Base-by-base conservation (phyloP, 352 stramenopile genomes). In the Elongisporangium prolatum region DNA sequence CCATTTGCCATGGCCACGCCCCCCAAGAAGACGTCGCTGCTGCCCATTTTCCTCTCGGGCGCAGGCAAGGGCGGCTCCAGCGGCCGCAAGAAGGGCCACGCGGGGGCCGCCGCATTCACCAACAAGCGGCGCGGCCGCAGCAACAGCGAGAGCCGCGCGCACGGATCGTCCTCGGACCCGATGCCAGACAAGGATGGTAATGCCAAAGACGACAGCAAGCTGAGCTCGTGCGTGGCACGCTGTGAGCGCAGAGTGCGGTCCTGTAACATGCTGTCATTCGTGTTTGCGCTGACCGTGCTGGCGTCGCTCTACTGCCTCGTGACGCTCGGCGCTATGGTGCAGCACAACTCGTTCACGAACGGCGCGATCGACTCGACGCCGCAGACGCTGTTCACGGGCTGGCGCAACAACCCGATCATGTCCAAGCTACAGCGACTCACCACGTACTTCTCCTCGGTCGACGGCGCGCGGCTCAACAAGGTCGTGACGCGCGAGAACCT, bases 271-370 rank as follows among this genome's bases (percentile, higher is more conserved):
- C 62, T 82, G 1, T 64, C 72, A 11, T 75, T 84, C 38, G 65
- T 70, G 38, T 69, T 75, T 49, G 34, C 34, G 11, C 34, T 44
- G 34, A 44, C 34, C 34, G 34, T 44, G 34, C 57, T 70, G 21
- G 57, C 70, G 38, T 84, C 71, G 56, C 68, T 88, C 56, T 60
- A 75, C 28, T 88, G 77, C 52, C 73, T 88, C 18, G 65, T 71
- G 57, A 77, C 65, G 25, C 57, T 88, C 13, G 71, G 71, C 18
- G 61, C 60, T 11, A 71, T 86, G 63, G 74, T 86, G 44, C 71
- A 83, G 65, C 63, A 75, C 38, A 66, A 67, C 16, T 60, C 57
- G 18, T 59, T 86, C 21, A 67, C 71, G 8, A 84, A 86, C 48
- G 78, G 78, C 48, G 59, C 71, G 28, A 60, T 80, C 10, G 74